Base-by-base conservation (phyloP, 768 basidiomycete species). In the Serendipita sp. region DNA sequence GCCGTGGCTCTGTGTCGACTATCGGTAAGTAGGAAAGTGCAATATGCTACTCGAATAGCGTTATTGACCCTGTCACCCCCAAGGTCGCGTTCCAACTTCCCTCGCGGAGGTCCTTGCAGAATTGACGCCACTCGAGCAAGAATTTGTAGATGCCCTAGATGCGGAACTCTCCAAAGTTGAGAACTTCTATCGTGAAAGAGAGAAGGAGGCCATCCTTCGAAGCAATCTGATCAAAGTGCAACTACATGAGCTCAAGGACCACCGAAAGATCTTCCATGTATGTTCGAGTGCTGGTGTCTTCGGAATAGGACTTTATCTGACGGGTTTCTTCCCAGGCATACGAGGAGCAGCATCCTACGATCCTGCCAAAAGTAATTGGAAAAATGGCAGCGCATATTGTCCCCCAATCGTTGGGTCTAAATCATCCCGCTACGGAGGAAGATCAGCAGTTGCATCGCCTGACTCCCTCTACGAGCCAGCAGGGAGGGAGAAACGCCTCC, bases 101-200 rank as follows among this genome's bases (percentile, higher is more conserved):
- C 69, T 77, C 31, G 69, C 71, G 0, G 73, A 77, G 18, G 67
- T 77, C 18, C 71, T 87, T 16, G 76, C 79, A 3, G 72, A 78
- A 8, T 76, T 93, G 18, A 78, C 83, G 11, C 77, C 82, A 0
- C 74, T 79, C 27, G 87, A 94, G 69, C 70, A 74, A 34, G 76
- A 76, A 3, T 98, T 96, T 75, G 89, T 98, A 66, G 78, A 81
- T 2, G 76, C 83, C 27, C 77, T 97, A 4, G 88, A 96, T 68
- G 71, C 71, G 0, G 86, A 99, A 71, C 76, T 97, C 2, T 83
- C 86, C 23, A 96, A 95, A 72, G 83, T 97, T 11, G 88, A 89
- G 65, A 74, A 76, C 0, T 99, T 99, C 73, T 98, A 90, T 71
- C 69, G 80, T 3, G 82, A 81, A 29, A 79, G 84, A 33, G 92